Evolutionary conservation across 2,329 filamentous ascomycete species (phyloP), one percentile per base, ranked within the genome.

Genomic region (Piedraia hortae): DNA sequence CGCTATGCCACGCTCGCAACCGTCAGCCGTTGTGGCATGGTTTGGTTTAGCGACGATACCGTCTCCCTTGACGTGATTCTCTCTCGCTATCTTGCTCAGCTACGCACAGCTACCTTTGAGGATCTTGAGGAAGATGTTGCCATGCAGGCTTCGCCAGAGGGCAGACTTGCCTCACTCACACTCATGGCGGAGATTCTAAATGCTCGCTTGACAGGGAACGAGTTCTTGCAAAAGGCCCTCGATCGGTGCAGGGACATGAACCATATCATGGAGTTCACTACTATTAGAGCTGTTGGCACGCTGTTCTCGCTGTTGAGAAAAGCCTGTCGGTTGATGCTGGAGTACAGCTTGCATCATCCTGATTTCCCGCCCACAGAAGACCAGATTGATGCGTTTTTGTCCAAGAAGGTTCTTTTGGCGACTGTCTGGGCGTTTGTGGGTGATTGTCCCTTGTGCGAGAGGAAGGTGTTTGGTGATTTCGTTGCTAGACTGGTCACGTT

Each of bases 21-120:
- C n/a, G 85, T 99, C 40, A 88, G 74, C 66, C 78, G 85, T 50
- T 99, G 85, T 44, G 85, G 85, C 58, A 99, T 99, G 85, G 88
- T 99, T 8, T 99, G 85, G 85, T 97, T 93, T 51, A 97, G 78
- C 42, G 82, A 91, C 37, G 88, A 97, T 40, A 93, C 80, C 13
- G 82, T 99, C 18, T 82, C 77, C 14, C 63, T 82, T 1, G 62
- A 61, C 32, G 90, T 97, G 72, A 73, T 93, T 65, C 70, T 93
- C 18, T 57, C 64, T 30, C 75, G 93, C 46, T 91, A 97, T 38
- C 61, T 97, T 23, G 65, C 85, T 28, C 66, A 69, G 20, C 62
- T 97, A 17, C 68, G 70, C 34, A 71, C 65, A 3, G 67, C 75
- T 25, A 65, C 74, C 0, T 91, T 97, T 36, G 85, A 97, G 37